These are phyloP conservation scores for Mitragyna speciosa DNA, from an alignment of 257 asterid genomes.

Conservation along the genomic window DNA sequence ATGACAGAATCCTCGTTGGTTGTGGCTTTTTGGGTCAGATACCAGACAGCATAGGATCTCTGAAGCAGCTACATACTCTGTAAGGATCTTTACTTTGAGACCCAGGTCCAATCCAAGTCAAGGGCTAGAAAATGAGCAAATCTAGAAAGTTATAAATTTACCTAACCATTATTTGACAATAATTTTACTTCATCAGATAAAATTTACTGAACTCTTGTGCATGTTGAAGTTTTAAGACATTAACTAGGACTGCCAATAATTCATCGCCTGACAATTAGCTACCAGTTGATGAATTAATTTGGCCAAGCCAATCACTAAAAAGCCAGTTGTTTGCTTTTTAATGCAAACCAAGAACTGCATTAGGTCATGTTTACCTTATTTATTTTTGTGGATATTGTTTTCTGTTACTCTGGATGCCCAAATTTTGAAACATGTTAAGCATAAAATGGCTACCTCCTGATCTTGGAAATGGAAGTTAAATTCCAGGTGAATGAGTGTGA, in stretches of 20 bases:
- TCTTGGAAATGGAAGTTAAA: neutral
- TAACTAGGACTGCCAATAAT: neutral
- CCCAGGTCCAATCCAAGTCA: neutral
- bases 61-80: conserved; percentile 56
- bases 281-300: neutral
- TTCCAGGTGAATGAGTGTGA: neutral
- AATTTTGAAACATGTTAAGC: too few relatives aligned
- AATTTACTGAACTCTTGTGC: neutral
- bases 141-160: neutral
- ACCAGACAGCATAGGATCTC: conserved; percentile 72
- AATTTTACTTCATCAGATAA: neutral
- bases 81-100: conserved; percentile 37
- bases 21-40: conserved; percentile 76
- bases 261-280: neutral
- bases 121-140: neutral
- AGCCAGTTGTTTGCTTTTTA: neutral
- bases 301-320: neutral
- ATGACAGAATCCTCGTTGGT: conserved; percentile 68
- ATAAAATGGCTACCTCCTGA: neutral
- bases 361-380: too few relatives aligned
- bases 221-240: neutral
- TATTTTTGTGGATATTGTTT: neutral
- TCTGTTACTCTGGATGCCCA: neutral
- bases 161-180: neutral
- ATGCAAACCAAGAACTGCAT: neutral